phyloP scores from a whole-genome alignment of 1,284 basidiomycete genomes.

The Somion occarium region DNA sequence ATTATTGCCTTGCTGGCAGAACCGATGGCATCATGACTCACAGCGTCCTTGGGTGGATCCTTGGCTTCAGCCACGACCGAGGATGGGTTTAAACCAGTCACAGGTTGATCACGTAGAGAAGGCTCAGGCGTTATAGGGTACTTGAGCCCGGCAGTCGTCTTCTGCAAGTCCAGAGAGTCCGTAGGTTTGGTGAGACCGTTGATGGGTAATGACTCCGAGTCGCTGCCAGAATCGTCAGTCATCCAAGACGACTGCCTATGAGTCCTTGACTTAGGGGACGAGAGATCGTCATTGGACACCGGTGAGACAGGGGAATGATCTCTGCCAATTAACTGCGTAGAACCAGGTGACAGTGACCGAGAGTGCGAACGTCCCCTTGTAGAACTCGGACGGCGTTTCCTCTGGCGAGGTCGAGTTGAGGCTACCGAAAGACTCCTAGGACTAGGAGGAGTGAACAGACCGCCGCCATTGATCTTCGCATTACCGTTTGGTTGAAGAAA shows the following conservation, averaged over 20 bases:
- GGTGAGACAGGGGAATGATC: conserved; percentile 20
- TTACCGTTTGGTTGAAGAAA: conserved; percentile 38
- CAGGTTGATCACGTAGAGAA: conserved; percentile 35
- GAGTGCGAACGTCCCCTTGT: conserved; percentile 30
- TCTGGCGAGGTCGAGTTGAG: conserved; percentile 32
- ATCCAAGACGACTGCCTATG: conserved; percentile 37
- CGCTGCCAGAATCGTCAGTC: conserved; percentile 33
- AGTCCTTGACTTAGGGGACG: conserved; percentile 26
- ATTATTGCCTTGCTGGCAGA: background rate
- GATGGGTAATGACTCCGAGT: conserved; percentile 28
- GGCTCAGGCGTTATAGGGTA: conserved; percentile 42
- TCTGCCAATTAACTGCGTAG: conserved; percentile 26
- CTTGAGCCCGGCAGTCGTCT: conserved; percentile 20
- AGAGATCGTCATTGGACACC: conserved; percentile 17
- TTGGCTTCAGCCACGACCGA: conserved; percentile 11
- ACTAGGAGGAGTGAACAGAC: conserved; percentile 69
- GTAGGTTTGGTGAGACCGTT: conserved; percentile 16
- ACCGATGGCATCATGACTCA: conserved; percentile 8
- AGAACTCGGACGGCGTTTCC: conserved; percentile 27
- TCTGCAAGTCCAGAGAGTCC: conserved; percentile 14
- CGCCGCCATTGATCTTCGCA: conserved; percentile 36
- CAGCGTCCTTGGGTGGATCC: conserved; percentile 15
- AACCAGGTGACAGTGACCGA: conserved; percentile 24
- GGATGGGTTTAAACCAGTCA: conserved; percentile 22
- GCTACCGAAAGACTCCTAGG: conserved; percentile 65